Evolutionary conservation across 2,329 filamentous ascomycete species (phyloP), one percentile per base, ranked within the genome.

Genomic region (Ilyonectria sp.): DNA sequence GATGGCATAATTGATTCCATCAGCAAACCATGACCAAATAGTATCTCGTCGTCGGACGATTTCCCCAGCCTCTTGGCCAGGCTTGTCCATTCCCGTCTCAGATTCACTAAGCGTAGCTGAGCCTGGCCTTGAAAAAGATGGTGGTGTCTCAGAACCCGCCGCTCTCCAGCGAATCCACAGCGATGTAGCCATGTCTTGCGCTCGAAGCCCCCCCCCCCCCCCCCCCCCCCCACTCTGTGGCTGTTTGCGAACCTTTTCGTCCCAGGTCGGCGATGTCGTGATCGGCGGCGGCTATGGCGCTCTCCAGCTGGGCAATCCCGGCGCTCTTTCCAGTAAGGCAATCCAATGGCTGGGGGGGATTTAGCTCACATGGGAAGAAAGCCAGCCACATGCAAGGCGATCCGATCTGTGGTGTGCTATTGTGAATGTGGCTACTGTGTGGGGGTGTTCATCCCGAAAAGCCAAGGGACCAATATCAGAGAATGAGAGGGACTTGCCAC

Each of bases 251-350:
- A 65, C 63, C 67, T 70, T 46, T 19, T 43, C 31, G 53, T 37
- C 46, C 15, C 49, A 50, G 57, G 52, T 50, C 56, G 66, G 57
- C 67, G 56, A 76, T 76, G 74, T 76, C 74, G 74, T 72, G 71
- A 76, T 76, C 61, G 61, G 65, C 67, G 54, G 49, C 68, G 43
- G 26, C 37, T 52, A 76, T 76, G 70, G 73, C 71, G 73, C 68
- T 64, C 60, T 67, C 15, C 6, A 40, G 61, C 46, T 17, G 57
- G 19, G 44, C 50, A 35, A 60, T 63, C 56, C 63, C 61, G 61
- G 63, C 55, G 43, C 47, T 57, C 26, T 33, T 56, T 47, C 52
- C 33, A 29, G 35, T n/a, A 31, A 17, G 19, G 35, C 37, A 19
- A 40, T 31, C 37, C 55, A 59, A 37, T 65, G 54, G 47, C 55